Evolutionary conservation across 2,329 filamentous ascomycete species (phyloP), one percentile per base, ranked within the genome.

Genomic region (Colletotrichum brevisporum): DNA sequence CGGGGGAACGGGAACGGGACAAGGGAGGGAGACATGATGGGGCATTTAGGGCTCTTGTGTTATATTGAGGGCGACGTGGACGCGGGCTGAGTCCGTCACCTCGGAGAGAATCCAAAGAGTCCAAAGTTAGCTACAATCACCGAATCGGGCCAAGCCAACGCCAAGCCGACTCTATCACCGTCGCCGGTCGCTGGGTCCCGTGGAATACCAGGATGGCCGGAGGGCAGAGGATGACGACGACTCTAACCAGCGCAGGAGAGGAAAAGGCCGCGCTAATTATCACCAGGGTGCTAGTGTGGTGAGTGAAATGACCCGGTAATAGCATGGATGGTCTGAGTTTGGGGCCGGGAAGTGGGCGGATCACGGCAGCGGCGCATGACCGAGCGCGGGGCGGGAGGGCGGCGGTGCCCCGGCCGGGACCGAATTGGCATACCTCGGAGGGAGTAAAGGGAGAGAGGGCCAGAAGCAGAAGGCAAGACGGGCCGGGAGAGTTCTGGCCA

Each of bases 321-420:
- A 10, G 8, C 8, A 8, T 36, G 5, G 8, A 36, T 36, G 31
- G 31, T 36, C 58, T 31, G 43, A 52, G 24, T 52, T 41, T 24
- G 21, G 24, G 18, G 36, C 62, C 62, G 67, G 67, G 24, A 69
- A 52, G 67, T 66, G 62, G 67, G 55, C 62, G 62, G 50, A 45
- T 31, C 31, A 51, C 51, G 21, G 50, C 16, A 57, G 27, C 66
- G 65, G 53, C 60, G 57, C 57, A 55, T 67, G 57, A 62, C 57
- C 57, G 57, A 67, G 57, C 41, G 57, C 41, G 31, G 31, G 31
- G 31, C 31, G 31, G 31, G 31, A 36, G 52, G 41, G 53, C 48
- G 18, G 61, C 54, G 50, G 43, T 43, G 47, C 45, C 53, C 59
- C 52, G 59, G 64, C 24, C 39, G 13, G 47, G 45, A 36, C 65